Percentiles rank a stretch among this genome's conserved stretches.
Conservation (phyloP, 805 yeast species). For the Yamadazyma philogaea region DNA sequence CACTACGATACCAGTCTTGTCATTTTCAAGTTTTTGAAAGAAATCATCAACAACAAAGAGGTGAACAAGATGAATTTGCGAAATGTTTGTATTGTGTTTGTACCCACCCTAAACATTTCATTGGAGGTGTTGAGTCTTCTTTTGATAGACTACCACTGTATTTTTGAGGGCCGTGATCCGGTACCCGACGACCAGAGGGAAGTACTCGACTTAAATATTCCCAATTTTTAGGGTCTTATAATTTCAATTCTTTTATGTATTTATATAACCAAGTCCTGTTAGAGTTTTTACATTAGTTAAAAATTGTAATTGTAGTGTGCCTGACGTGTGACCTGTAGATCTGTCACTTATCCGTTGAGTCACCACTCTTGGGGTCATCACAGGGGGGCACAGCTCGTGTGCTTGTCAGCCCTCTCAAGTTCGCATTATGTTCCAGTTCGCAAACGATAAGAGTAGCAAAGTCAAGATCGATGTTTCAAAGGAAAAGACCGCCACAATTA, state of each 20-base stretch:
- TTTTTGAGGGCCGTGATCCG: slow-evolving; percentile 55
- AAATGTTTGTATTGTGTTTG: slow-evolving; percentile 76
- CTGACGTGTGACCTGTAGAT: too few relatives aligned
- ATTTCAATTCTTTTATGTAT: slow-evolving; percentile 7
- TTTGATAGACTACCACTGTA: slow-evolving; percentile 57
- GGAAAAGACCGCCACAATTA: slow-evolving; percentile 60
- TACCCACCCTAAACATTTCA: slow-evolving; percentile 73
- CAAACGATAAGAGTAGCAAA: background rate
- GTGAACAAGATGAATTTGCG: slow-evolving; percentile 80
- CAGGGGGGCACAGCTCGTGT: background rate
- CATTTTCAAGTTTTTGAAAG: slow-evolving; percentile 63
- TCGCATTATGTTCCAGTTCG: background rate
- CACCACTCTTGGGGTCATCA: too few relatives aligned
- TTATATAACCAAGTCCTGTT: background rate
- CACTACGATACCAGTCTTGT: slow-evolving; percentile 60
- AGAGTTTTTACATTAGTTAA: too few relatives aligned
- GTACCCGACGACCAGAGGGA: slow-evolving; percentile 42
- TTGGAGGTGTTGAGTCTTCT: slow-evolving; percentile 57
- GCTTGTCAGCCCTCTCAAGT: background rate
- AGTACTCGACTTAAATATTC: slow-evolving; percentile 51
- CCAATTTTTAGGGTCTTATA: slow-evolving; percentile 30
- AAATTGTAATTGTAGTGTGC: too few relatives aligned
- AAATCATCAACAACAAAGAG: slow-evolving; percentile 58
- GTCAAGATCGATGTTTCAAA: slow-evolving; percentile 40
- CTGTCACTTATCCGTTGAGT: too few relatives aligned